Evolutionary conservation across 306 rosid genomes (phyloP), one percentile per base, ranked within the genome.

Genomic region (Malus sylvestris): DNA sequence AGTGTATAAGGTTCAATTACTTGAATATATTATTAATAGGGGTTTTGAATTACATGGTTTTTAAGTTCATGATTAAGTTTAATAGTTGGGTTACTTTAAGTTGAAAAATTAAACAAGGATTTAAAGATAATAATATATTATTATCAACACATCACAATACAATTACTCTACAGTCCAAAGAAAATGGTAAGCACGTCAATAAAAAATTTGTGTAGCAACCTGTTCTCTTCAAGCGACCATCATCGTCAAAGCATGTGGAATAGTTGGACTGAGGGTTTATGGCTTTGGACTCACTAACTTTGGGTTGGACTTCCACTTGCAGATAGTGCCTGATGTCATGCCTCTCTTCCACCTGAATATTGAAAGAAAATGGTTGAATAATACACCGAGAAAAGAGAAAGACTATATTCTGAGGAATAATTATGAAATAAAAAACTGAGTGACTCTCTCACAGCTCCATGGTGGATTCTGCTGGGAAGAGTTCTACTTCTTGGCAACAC

Each of bases 211-310:
- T 27, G 62, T 25, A 35, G 27, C 10, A n/a, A 89, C 92, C 93
- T 52, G 94, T 89, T 88, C 97, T 82, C 82, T 89, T 91, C 70
- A 87, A 81, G 65, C 94, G 92, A 49, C 97, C 97, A 83, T 91
- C 95, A 68, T 91, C 97, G 40, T 91, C 94, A 8, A 91, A 86
- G 83, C 91, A 88, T 61, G 85, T 88, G 76, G 93, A 77, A 74
- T 83, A 86, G 83, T 82, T 87, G 59, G 94, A 59, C 57, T 80
- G 75, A 60, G 81, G 79, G 63, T 87, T 79, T 19, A 85, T 76
- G 16, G 84, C 80, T 76, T 79, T 81, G 8, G 88, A 51, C 53
- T 83, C 93, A 5, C 35, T 73, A 67, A 55, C 64, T 77, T 88
- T 87, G n/a, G 88, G 88, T 49, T 79, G 89, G 64, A 73, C 85